Percentiles rank a stretch among this genome's conserved stretches.
phyloP scores from a whole-genome alignment of 495 filamentous ascomycete genomes.

The Penicillium odoratum region DNA sequence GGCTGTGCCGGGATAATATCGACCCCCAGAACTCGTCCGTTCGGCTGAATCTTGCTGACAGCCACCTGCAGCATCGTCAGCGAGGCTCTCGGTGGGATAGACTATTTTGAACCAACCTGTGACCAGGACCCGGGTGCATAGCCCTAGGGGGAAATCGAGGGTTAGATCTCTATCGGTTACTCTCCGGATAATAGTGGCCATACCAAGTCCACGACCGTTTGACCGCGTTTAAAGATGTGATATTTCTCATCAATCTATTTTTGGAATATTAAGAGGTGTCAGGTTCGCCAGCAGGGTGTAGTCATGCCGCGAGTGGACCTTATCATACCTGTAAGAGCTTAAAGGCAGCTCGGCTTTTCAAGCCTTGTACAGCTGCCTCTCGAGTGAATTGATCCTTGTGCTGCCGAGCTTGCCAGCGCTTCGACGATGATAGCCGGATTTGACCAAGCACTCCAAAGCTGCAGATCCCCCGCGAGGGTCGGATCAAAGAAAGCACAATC shows the following conservation, averaged over 20 bases:
- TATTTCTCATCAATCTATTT: conserved; percentile 76
- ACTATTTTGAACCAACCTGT: conserved; percentile 54
- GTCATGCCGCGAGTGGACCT: not conserved
- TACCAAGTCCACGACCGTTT: conserved; percentile 89
- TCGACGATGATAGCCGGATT: conserved; percentile 61
- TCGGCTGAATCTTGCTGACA: conserved; percentile 67
- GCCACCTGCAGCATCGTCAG: conserved; percentile 63
- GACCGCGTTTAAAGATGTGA: conserved; percentile 70
- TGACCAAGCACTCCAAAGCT: conserved; percentile 6
- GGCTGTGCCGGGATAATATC: conserved; percentile 92
- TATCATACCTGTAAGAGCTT: conserved; percentile 74
- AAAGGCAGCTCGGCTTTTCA: conserved; percentile 89
- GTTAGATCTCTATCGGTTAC: conserved; percentile 1
- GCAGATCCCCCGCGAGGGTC: not conserved
- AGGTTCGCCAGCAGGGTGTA: not conserved
- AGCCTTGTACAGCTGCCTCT: conserved; percentile 67
- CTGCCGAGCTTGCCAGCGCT: conserved; percentile 81
- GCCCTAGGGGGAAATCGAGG: conserved; percentile 53
- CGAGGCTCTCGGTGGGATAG: not conserved
- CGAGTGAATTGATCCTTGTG: conserved; percentile 65
- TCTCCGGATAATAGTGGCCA: conserved; percentile 13
- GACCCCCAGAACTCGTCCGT: conserved; percentile 81
- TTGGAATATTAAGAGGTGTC: not conserved
- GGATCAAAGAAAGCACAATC: conserved; percentile 9
- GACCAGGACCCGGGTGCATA: conserved; percentile 96